phyloP scores from a whole-genome alignment of 371 early-diverging fungal species.

The Circinella umbellata region DNA sequence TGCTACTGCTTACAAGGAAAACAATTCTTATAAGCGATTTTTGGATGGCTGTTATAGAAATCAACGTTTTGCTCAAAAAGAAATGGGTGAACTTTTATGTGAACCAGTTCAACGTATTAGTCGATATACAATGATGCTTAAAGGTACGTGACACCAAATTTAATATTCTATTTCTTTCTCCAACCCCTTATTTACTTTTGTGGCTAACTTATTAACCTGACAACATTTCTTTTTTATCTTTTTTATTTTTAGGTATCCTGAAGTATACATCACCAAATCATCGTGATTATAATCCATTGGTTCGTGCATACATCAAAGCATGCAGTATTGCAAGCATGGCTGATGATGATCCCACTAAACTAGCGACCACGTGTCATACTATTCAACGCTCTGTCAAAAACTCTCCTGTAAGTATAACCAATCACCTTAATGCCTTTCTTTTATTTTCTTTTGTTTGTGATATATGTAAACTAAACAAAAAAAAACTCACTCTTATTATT shows the following conservation, averaged over 20 bases:
- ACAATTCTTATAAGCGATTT: constrained; percentile 39
- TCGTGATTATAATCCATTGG: constrained; percentile 37
- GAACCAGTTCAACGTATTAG: constrained; percentile 53
- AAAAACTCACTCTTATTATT: too few species aligned
- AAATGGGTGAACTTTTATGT: constrained; percentile 43
- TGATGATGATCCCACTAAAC: constrained; percentile 48
- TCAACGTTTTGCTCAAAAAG: constrained; percentile 29
- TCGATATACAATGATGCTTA: constrained; percentile 52
- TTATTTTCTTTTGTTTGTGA: too few species aligned
- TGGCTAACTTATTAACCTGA: background rate
- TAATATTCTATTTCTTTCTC: background rate
- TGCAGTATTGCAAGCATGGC: constrained; percentile 47
- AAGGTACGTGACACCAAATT: constrained; percentile 21
- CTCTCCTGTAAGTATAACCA: constrained; percentile 34
- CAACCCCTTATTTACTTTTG: background rate
- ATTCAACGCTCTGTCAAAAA: constrained; percentile 45
- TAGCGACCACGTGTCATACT: constrained; percentile 44
- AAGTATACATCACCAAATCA: constrained; percentile 38
- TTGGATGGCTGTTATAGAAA: constrained; percentile 34
- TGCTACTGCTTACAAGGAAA: constrained; percentile 39
- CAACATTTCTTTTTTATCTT: background rate
- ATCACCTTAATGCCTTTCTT: too few species aligned
- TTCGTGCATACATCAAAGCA: constrained; percentile 35
- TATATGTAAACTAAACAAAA: too few species aligned
- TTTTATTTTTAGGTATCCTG: constrained; percentile 30